Evolutionary conservation across 2,329 filamentous ascomycete species (phyloP).

Genomic region (Chrysoporthe deuterocubensis): DNA sequence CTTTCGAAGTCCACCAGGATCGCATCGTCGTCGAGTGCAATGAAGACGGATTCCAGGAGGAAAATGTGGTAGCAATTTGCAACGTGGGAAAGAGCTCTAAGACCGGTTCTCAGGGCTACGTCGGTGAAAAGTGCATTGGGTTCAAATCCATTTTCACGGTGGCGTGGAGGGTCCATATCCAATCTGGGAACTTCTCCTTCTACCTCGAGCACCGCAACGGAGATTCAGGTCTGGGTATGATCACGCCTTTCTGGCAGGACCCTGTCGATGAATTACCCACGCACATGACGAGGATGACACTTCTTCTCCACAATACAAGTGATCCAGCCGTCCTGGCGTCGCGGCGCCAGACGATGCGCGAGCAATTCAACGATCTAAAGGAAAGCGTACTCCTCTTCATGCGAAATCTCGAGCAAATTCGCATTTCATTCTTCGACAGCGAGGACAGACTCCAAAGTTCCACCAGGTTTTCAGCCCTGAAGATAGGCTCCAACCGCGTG

Average conservation of each 20-base stretch:
- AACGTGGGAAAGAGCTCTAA: slow-evolving; percentile 49
- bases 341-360: slow-evolving; percentile 33
- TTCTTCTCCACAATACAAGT: slow-evolving; percentile 24
- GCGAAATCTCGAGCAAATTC: slow-evolving; percentile 42
- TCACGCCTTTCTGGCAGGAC: slow-evolving; percentile 34
- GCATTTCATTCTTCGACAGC: slow-evolving; percentile 36
- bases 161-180: slow-evolving; percentile 42
- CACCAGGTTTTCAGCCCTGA: slow-evolving; percentile 27
- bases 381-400: slow-evolving; percentile 51
- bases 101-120: slow-evolving; percentile 44
- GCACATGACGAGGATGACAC: slow-evolving; percentile 25
- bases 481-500: slow-evolving; percentile 11
- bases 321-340: slow-evolving; percentile 5
- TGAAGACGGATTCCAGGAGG: slow-evolving; percentile 49
- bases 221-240: slow-evolving; percentile 43
- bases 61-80: slow-evolving; percentile 52
- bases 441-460: slow-evolving; percentile 18
- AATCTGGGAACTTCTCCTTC: slow-evolving; percentile 50
- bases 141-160: slow-evolving; percentile 57
- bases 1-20: slow-evolving; percentile 42
- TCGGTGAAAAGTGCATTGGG: slow-evolving; percentile 56
- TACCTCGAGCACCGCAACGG: slow-evolving; percentile 41
- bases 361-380: too few species aligned
- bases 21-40: slow-evolving; percentile 53
- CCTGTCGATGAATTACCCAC: background rate